phyloP scores from a whole-genome alignment of 257 asterid species.

The Petrea volubilis region DNA sequence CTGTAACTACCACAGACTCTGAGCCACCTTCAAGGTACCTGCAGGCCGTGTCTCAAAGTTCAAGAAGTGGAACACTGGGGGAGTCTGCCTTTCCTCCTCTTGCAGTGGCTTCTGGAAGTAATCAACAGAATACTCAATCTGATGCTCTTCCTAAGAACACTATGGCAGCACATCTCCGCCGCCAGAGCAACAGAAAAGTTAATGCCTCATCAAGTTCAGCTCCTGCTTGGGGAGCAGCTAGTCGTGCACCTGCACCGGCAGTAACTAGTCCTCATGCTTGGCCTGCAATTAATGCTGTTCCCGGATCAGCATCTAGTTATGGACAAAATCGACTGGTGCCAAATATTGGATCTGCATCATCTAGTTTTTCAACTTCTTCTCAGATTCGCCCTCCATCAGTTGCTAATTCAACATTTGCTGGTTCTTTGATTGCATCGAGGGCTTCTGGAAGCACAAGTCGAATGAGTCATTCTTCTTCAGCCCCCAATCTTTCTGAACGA shows the following conservation, averaged over 20 bases:
- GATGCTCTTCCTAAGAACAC: constrained; percentile 46
- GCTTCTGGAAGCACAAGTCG: constrained; percentile 41
- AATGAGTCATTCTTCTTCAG: constrained; percentile 76
- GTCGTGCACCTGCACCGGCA: constrained; percentile 39
- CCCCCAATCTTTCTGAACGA: constrained; percentile 67
- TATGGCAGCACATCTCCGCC: constrained; percentile 77
- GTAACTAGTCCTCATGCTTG: constrained; percentile 45
- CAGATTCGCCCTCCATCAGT: constrained; percentile 46
- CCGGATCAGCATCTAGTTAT: constrained; percentile 59
- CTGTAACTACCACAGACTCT: constrained; percentile 45
- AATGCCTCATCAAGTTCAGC: constrained; percentile 47
- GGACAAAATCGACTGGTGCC: constrained; percentile 40
- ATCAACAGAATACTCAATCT: constrained; percentile 49
- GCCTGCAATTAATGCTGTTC: constrained; percentile 55
- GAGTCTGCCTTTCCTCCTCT: constrained; percentile 91
- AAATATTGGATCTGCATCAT: constrained; percentile 36
- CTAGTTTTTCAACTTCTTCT: constrained; percentile 48
- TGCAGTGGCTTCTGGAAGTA: constrained; percentile 50
- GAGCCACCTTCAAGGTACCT: constrained; percentile 70
- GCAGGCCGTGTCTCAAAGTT: constrained; percentile 65
- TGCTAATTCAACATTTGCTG: constrained; percentile 44
- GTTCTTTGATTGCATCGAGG: constrained; percentile 51
- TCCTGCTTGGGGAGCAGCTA: constrained; percentile 53
- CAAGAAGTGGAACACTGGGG: constrained; percentile 58
- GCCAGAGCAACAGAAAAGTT: constrained; percentile 38